A percentile compares a stretch with the other conserved stretches of the same genome.
Evolutionary conservation across 805 yeast genomes (phyloP).

Genomic region (Huiozyma sinensis): DNA sequence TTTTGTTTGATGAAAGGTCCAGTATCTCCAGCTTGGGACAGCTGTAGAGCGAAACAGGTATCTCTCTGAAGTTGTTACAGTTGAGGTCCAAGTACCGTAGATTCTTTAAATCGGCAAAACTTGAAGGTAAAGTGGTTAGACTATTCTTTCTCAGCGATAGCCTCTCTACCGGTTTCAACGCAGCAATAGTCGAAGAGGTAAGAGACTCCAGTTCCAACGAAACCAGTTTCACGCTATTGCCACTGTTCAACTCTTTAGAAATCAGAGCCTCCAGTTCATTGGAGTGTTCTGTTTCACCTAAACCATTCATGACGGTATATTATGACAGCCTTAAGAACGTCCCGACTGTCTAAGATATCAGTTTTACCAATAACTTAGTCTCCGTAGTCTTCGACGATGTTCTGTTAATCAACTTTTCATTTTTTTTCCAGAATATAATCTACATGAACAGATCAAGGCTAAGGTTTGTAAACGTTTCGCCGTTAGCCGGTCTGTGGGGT

Average conservation of each 20-base stretch:
- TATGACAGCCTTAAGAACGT: no score
- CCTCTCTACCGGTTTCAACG: slow-evolving; percentile 34
- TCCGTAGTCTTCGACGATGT: no score
- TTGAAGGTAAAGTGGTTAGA: slow-evolving; percentile 37
- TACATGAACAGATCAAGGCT: no score
- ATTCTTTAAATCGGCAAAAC: slow-evolving; percentile 33
- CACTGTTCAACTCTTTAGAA: slow-evolving; percentile 42
- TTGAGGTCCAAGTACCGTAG: slow-evolving; percentile 58
- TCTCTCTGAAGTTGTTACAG: slow-evolving; percentile 40
- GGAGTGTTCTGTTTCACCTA: no score
- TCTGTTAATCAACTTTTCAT: no score
- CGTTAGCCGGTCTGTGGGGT: no score
- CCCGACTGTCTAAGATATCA: no score
- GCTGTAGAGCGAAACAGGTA: slow-evolving; percentile 38
- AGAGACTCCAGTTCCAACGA: slow-evolving; percentile 31
- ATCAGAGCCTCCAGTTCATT: slow-evolving; percentile 23
- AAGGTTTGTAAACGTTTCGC: no score
- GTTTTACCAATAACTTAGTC: no score
- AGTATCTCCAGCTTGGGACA: slow-evolving; percentile 45
- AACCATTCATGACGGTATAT: no score
- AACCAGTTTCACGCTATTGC: slow-evolving; percentile 29
- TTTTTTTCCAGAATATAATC: no score
- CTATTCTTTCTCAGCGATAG: slow-evolving; percentile 45
- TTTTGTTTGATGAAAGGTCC: slow-evolving; percentile 50
- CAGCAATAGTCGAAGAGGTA: slow-evolving; percentile 30